phyloP scores from a whole-genome alignment of 2,329 filamentous ascomycete genomes.

The Colletotrichum sp. region DNA sequence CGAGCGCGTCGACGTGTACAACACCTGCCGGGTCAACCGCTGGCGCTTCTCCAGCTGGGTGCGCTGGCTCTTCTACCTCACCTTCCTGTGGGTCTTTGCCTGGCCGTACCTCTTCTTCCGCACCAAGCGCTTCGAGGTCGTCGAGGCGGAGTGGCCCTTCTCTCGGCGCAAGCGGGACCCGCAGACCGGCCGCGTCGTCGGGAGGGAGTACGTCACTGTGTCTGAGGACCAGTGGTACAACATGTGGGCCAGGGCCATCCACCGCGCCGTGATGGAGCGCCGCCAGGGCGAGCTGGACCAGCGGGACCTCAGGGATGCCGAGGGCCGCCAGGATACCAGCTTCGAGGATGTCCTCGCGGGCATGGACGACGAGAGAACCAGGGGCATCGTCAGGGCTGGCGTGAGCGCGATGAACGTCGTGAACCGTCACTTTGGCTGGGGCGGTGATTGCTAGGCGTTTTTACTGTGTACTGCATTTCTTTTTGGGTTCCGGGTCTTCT shows the following conservation, averaged over 20 bases:
- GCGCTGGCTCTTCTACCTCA: slow-evolving; percentile 67
- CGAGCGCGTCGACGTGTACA: slow-evolving; percentile 66
- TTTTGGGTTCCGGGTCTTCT: neutral
- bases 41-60: slow-evolving; percentile 71
- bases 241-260: slow-evolving; percentile 66
- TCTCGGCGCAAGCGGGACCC: slow-evolving; percentile 32
- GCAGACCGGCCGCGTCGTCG: slow-evolving; percentile 23
- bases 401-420: slow-evolving; percentile 56
- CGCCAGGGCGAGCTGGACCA: slow-evolving; percentile 61
- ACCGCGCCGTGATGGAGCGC: slow-evolving; percentile 62
- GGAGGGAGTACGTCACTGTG: slow-evolving; percentile 54
- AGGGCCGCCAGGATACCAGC: slow-evolving; percentile 38
- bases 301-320: slow-evolving; percentile 54
- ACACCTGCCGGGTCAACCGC: slow-evolving; percentile 63
- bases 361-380: slow-evolving; percentile 43
- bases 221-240: slow-evolving; percentile 67
- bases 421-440: slow-evolving; percentile 61
- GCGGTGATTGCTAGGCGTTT: slow-evolving; percentile 30
- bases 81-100: slow-evolving; percentile 70
- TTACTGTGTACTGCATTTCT: neutral
- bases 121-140: slow-evolving; percentile 71
- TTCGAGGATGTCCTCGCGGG: slow-evolving; percentile 32
- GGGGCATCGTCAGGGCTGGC: slow-evolving; percentile 52
- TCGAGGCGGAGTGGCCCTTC: slow-evolving; percentile 65
- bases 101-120: slow-evolving; percentile 75